These are phyloP conservation scores for Glomus cerebriforme DNA, from an alignment of 192 early-diverging fungal species.

Conservation along the genomic window DNA sequence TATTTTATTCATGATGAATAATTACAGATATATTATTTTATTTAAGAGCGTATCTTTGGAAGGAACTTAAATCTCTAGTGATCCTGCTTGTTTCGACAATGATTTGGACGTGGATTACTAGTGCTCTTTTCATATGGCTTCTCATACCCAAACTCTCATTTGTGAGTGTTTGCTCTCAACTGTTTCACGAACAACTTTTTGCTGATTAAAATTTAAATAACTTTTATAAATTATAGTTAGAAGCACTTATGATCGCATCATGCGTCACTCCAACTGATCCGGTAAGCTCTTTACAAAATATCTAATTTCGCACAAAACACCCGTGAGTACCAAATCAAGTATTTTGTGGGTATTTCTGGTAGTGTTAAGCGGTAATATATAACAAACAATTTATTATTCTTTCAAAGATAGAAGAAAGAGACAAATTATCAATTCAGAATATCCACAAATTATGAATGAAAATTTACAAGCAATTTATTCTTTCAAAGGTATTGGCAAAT, in stretches of 20 bases:
- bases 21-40: not conserved
- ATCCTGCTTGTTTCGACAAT: constrained; percentile 81
- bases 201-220: not conserved
- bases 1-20: not conserved
- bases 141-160: constrained; percentile 51
- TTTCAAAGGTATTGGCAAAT: constrained; percentile 74
- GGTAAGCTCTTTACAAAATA: too few relatives aligned
- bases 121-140: constrained; percentile 61
- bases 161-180: constrained; percentile 43
- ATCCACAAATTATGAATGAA: not conserved
- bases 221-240: constrained; percentile 50
- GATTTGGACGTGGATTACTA: constrained; percentile 78
- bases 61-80: constrained; percentile 60
- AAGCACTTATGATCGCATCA: constrained; percentile 76
- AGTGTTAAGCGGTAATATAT: too few relatives aligned
- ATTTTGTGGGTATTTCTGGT: too few relatives aligned
- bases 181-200: constrained; percentile 4
- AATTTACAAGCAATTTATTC: not conserved
- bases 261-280: constrained; percentile 93
- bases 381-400: too few relatives aligned
- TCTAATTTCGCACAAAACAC: too few relatives aligned
- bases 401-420: too few relatives aligned
- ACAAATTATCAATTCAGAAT: not conserved
- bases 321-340: too few relatives aligned
- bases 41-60: constrained; percentile 63